Base-by-base conservation (phyloP, 768 basidiomycete species). In the Pleurotus cornucopiae region DNA sequence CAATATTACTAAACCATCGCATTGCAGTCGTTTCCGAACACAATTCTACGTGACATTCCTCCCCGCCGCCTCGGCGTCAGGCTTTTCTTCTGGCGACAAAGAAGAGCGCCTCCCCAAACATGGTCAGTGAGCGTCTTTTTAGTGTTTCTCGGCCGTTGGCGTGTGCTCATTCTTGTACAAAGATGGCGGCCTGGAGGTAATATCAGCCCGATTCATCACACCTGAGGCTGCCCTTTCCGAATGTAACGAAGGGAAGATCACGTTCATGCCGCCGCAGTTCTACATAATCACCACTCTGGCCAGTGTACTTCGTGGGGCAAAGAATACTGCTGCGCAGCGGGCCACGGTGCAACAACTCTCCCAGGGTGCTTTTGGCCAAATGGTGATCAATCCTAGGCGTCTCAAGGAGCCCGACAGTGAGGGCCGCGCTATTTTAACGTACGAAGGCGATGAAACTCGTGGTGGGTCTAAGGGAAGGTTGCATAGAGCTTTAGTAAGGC, bases 221-320 rank as follows among this genome's bases (percentile, higher is more conserved):
- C 86, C 85, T 0, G 63, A 60, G 5, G 70, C 69, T 13, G 84
- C 81, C 16, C 69, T 90, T 48, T 66, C 71, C 1, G 83, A 83
- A 64, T 83, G 79, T 63, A 67, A 64, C 16, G 70, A 71, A 26
- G 72, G 76, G 18, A 73, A 75, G 56, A 82, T 89, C 57, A 73
- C 73, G 3, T 73, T 89, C 45, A 84, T 88, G 83, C 87, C 88
- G 14, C 88, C 88, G 11, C 88, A 90, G 64, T 86, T 77, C 63
- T 90, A 90, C 65, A 77, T 90, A 51, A 67, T 89, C 23, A 71
- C 75, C 7, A 88, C 85, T 2, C 73, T 90, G 38, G 73, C 82
- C 3, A 73, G 73, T 30, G 72, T 88, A 34, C 70, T 89, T 20
- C 56, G 66, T 2, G 79, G 78, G 41, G 56, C 66, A 5, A 52